These are phyloP conservation scores for Cryptomeria japonica DNA, from an alignment of 75 land plant genomes.

Conservation along the genomic window DNA sequence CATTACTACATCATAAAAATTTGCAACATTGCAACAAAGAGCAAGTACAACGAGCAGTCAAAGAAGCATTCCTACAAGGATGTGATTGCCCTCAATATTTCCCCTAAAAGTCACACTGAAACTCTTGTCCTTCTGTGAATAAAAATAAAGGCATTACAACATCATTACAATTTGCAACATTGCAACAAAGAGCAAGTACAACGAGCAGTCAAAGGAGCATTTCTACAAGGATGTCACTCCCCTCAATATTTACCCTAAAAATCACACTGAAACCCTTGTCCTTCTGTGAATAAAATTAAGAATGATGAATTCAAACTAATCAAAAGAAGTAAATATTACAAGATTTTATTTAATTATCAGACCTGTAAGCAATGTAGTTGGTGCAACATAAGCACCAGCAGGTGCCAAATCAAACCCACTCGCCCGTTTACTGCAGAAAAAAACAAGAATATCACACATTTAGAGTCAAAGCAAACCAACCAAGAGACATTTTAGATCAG, in stretches of 20 bases:
- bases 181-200: neutral
- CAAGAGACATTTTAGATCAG: neutral
- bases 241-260: neutral
- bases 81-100: neutral
- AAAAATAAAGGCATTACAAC: neutral
- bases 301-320: neutral
- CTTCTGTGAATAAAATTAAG: neutral
- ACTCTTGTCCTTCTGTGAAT: neutral
- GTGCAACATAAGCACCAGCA: conserved; percentile 28
- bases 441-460: neutral
- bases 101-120: neutral
- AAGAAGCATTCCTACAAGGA: too few relatives aligned
- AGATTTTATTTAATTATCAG: neutral
- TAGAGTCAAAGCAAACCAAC: neutral
- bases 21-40: too few relatives aligned
- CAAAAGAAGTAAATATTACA: neutral
- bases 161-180: neutral
- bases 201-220: neutral
- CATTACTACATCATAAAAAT: neutral
- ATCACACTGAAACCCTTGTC: neutral
- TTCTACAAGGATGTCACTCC: neutral
- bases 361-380: conserved; percentile 35
- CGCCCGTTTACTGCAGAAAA: conserved; percentile 29
- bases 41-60: too few relatives aligned
- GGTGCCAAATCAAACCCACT: conserved; percentile 48